Evolutionary conservation across 371 early-diverging fungal genomes (phyloP), one percentile per base, ranked within the genome.

Genomic region (Massospora cicadina): DNA sequence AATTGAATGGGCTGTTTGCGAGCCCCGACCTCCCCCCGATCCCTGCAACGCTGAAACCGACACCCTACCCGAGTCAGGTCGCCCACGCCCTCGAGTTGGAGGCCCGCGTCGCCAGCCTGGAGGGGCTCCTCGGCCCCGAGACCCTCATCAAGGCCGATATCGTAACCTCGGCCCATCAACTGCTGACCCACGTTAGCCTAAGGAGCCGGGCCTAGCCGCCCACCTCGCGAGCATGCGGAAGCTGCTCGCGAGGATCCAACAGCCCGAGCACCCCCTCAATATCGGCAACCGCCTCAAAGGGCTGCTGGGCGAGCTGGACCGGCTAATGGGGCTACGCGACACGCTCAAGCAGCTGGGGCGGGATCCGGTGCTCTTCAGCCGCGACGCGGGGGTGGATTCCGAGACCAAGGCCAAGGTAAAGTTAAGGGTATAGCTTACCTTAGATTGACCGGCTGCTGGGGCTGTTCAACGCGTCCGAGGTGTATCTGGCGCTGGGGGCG

Each of bases 371-470:
- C 13, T 62, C 25, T 62, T 62, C 43, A 26, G 31, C 31, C 2
- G 25, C 10, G 26, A 26, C 7, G 12, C 62, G 23, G 2, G 17
- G 2, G 24, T 62, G 1, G 62, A 62, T n/a, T 62, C 30, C 12
- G 62, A 62, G 25, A 62, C 62, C 23, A 62, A 62, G 25, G 43
- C 31, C 26, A 62, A 62, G 43, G 62, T 62, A 62, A 24, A 57
- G 3, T 3, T 57, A 12, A 5, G n/a, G 21, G 10, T 25, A 5
- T 21, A 5, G 25, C 27, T 57, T 2, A 24, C 31, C 2, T 59
- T 59, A 59, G 60, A 31, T 59, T n/a, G 60, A 59, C 31, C 12
- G 60, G 7, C 31, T 59, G 12, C 31, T 59, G 29, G 60, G 29
- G 17, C 29, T 59, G 2, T 29, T 30, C 17, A 26, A 13, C 31